Evolutionary conservation across 2,329 filamentous ascomycete species (phyloP), one percentile per base, ranked within the genome.

Genomic region (Colletotrichum australisinense): DNA sequence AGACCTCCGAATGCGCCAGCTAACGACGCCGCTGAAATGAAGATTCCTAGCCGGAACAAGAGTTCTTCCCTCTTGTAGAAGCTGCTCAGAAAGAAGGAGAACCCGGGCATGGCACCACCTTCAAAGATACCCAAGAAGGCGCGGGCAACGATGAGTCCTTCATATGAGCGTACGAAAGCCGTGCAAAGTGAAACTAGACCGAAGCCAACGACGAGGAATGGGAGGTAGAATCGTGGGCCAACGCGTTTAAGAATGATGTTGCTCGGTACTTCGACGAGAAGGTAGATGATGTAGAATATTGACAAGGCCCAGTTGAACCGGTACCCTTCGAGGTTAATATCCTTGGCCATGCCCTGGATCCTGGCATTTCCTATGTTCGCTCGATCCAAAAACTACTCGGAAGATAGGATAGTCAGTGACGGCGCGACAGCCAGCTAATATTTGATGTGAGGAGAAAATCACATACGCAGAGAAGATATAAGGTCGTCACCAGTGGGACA

Each of bases 1-100:
- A 91, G 82, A 1, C 89, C 89, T 22, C 88, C 89, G 72, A 91
- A 90, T 14, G 88, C 88, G 16, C 88, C 88, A 16, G 89, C 88
- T 76, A 90, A 83, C 58, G 85, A 88, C 1, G 88, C 86, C 5
- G 87, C 85, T 2, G 86, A 88, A 12, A 90, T 85, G 78, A 89
- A 90, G 73, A 90, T 88, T 11, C 88, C 88, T 28, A 90, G 80
- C 59, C 89, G 84, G 75, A 90, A 86, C 16, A 89, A 81, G 5
- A 91, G 83, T 78, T 91, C 88, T 63, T 87, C 81, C 67, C 88
- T 83, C 78, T 87, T 88, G 80, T 91, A 90, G 78, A 89, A 90
- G 63, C 84, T 87, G 67, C 84, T 87, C 12, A 90, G 85, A 77
- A 87, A 88, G 77, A 90, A 90, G 22, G 88, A 87, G 74, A 90